phyloP scores from a whole-genome alignment of 2,329 filamentous ascomycete species.

The Myriosclerotinia scirpicola region DNA sequence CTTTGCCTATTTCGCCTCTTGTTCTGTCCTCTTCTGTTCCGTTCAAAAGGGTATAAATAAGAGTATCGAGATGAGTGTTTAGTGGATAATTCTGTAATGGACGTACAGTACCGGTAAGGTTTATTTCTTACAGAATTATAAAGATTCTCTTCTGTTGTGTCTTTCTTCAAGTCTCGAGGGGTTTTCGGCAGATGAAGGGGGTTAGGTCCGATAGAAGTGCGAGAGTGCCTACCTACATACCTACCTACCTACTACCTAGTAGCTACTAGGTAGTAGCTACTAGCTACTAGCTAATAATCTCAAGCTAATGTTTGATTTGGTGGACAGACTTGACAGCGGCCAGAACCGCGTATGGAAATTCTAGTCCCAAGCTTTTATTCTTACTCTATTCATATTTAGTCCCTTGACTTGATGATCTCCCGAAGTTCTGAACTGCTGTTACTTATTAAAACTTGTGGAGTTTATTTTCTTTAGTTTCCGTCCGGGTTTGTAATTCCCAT shows the following conservation, averaged over 20 bases:
- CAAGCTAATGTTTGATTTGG: conserved; percentile 7
- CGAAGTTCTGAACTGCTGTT: conserved; percentile 1
- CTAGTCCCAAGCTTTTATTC: not conserved
- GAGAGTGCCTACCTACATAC: not conserved
- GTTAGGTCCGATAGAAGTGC: not conserved
- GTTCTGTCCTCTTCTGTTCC: no score
- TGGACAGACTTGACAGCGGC: conserved; percentile 6
- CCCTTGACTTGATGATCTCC: conserved; percentile 12
- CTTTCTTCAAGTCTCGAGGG: conserved; percentile 3
- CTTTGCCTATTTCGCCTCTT: no score
- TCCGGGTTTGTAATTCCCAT: not conserved
- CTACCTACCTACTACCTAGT: no score
- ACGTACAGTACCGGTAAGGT: no score
- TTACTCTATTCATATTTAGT: not conserved
- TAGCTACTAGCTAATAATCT: not conserved
- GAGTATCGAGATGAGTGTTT: no score
- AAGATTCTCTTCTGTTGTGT: not conserved
- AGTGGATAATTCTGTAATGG: no score
- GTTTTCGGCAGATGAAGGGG: conserved; percentile 16
- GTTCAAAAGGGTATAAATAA: no score
- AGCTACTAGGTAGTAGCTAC: no score
- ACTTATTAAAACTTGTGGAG: not conserved
- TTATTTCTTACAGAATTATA: not conserved
- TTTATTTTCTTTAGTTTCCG: not conserved
- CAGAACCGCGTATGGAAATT: not conserved